phyloP scores from a whole-genome alignment of 2,329 filamentous ascomycete genomes.

The Pestalotiopsis sp. region DNA sequence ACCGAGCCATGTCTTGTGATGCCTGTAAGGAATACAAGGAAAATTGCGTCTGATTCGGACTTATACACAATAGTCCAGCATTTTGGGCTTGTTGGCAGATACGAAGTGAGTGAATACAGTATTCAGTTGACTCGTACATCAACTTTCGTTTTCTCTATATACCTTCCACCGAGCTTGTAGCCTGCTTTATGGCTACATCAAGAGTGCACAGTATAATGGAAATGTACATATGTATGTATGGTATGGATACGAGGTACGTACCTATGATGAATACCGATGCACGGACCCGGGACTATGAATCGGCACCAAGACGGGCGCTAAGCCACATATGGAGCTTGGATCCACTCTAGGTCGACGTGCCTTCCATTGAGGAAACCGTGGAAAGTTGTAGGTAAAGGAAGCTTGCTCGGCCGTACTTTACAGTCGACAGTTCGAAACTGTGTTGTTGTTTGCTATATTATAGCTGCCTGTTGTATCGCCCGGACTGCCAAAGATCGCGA shows the following conservation, averaged over 20 bases:
- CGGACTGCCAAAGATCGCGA: slow-evolving; percentile 4
- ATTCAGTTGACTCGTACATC: too few species aligned
- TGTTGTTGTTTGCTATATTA: not conserved
- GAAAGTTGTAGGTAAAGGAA: slow-evolving; percentile 7
- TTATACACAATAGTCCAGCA: too few species aligned
- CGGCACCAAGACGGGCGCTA: not conserved
- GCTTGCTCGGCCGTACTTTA: not conserved
- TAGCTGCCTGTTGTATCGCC: not conserved
- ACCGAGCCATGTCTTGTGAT: too few species aligned
- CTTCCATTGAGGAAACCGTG: slow-evolving; percentile 15
- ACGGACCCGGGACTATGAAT: not conserved
- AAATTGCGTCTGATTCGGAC: too few species aligned
- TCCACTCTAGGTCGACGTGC: slow-evolving; percentile 3
- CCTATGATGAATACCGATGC: not conserved
- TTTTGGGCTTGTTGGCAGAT: too few species aligned
- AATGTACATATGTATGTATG: too few species aligned
- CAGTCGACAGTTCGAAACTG: not conserved
- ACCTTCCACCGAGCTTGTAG: too few species aligned
- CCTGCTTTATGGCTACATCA: too few species aligned
- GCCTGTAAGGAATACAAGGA: too few species aligned
- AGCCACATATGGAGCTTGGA: not conserved
- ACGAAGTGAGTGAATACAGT: too few species aligned
- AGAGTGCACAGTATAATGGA: too few species aligned
- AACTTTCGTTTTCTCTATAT: too few species aligned
- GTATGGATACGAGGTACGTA: not conserved